Evolutionary conservation across 345 rosid genomes (phyloP), one percentile per base, ranked within the genome.

Genomic region (Brassica rapa): DNA sequence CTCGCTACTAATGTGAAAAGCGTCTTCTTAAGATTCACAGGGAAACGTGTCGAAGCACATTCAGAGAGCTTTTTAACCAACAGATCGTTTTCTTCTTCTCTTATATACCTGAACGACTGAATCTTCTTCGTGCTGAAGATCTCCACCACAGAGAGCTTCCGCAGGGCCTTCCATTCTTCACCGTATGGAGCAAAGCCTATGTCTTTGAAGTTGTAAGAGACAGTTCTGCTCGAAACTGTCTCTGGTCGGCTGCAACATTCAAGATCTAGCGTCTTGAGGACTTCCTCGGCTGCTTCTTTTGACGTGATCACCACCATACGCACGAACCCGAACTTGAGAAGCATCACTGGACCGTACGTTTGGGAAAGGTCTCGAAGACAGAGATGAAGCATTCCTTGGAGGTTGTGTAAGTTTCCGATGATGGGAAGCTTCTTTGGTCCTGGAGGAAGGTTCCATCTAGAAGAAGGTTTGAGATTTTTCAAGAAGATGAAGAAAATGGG

Each of bases 281-380:
- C 85, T 56, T 81, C 72, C 32, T 67, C 78, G 0, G 90, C 90
- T 0, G 84, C 84, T 49, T 80, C 83, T 5, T 82, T 77, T 0
- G 89, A 89, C 8, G 88, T 80, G 62, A 88, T 80, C 9, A 89
- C 70, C 0, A 85, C 66, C 14, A 86, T 41, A 0, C 81, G 87
- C 0, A 79, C 73, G 16, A 37, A 63, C 3, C 93, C 91, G 0
- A 87, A 83, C 6, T 33, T 79, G 33, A 89, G 69, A 39, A 69
- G 83, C 86, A 90, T 75, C 72, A 87, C 84, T 0, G 84, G 87
- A 5, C 91, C 92, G 4, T 89, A 75, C 43, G 78, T 72, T 35
- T 62, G 62, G 74, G 90, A 77, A 30, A 88, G 81, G 2, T 71
- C 33, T 12, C 64, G 39, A 1, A 85, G 74, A 51, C 84, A 37